Base-by-base conservation (phyloP, 768 basidiomycete species). In the Epithele typhae region DNA sequence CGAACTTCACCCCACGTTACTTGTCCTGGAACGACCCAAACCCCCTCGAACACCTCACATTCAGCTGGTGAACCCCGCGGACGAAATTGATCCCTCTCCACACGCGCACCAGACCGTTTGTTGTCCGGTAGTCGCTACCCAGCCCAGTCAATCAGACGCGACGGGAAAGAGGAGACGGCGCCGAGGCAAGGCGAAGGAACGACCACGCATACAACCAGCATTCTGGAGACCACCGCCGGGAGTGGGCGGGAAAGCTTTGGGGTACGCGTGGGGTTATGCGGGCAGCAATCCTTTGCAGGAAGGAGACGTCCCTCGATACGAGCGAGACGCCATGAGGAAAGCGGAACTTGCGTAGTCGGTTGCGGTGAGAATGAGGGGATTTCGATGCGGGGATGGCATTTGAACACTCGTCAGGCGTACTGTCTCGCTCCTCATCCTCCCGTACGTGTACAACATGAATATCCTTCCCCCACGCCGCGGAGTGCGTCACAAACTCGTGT, bases 241-340 rank as follows among this genome's bases (percentile, higher is more conserved):
- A 30, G 54, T 59, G 58, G 61, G 61, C 5, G 60, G 61, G 19
- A 62, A 59, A 51, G 54, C 51, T 34, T 27, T 41, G 15, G 66
- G 64, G 2, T 67, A 67, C 44, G 64, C 61, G 10, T 50, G 61
- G 52, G 64, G 66, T 10, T 66, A 60, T 46, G 42, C 51, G 4
- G 59, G 60, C 14, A 67, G 66, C 42, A 50, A 59, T 50, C 53
- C 62, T 15, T 37, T 55, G 4, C 27, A 42, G 6, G 46, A 45
- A n/a, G 55, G 57, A 14, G 44, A 51, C 25, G 41, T 46, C 5
- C 44, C 45, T 9, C 40, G 54, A 8, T 62, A 62, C 27, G 45
- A 44, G 5, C 48, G 61, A 32, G 61, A 62, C 42, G 58, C 27
- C 0, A 58, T 59, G 58, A 46, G 48, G 25, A 60, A 54, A 37